Evolutionary conservation across 495 filamentous ascomycete species (phyloP), one percentile per base, ranked within the genome.

Genomic region (Geopyxis carbonaria): DNA sequence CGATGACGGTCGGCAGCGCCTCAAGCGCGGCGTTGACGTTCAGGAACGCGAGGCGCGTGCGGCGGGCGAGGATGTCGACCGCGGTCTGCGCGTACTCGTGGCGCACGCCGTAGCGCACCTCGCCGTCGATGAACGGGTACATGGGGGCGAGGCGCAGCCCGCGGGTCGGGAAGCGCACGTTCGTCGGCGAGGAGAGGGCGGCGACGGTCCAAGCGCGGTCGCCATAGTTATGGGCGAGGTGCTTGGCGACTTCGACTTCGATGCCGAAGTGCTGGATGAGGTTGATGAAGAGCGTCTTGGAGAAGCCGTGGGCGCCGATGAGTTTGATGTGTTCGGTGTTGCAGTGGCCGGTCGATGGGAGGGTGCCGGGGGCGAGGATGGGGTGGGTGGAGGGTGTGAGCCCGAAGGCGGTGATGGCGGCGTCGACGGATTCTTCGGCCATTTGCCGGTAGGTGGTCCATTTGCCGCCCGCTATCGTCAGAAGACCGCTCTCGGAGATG

Each of bases 391-490:
- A 61, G 4, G 80, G 61, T 35, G 68, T 63, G n/a, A 94, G 73
- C 25, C 66, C 61, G 59, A 93, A 97, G 16, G 67, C 61, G 23
- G 69, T 65, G 56, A 97, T 69, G 13, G 87, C 87, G 45, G 85
- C 79, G 50, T 97, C 87, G 22, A 97, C 89, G 38, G 80, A 76
- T 57, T 97, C 87, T 62, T 97, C 87, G 24, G 89, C 84, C 89
- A 97, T 97, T 56, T 97, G 85, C 22, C 89, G 78, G 61, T 97
- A 97, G 4, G 89, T 97, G 2, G 89, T 97, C 89, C 89, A 97
- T 62, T 95, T 95, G 15, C 89, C 89, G 44, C 89, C 89, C n/a
- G 87, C 83, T 57, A 82, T 86, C 29, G 89, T 97, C 35, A 97
- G 58, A 21, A 97, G 73, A 2, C 89, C 89, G 6, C 81, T 86